A percentile compares a stretch with the other conserved stretches of the same genome.
Evolutionary conservation across 2,329 filamentous ascomycete species (phyloP).

Genomic region (Nectriaceae sp.): DNA sequence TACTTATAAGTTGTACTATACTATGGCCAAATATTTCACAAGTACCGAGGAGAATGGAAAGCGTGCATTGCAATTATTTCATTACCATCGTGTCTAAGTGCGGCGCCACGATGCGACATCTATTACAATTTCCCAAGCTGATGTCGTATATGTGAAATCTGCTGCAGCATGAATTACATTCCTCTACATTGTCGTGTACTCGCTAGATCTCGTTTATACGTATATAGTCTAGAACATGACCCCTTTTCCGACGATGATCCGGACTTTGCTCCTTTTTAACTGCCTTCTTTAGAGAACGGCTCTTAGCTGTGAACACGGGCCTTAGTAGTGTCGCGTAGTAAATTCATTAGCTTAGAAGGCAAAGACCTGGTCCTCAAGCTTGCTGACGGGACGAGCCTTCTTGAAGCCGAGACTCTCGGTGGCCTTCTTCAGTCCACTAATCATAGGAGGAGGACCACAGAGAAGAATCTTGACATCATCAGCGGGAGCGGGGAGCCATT

Average conservation of each 20-base stretch:
- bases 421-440: constrained; percentile 95
- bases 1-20: constrained; percentile 4
- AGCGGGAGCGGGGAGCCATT: constrained; percentile 79
- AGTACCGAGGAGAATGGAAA: constrained; percentile 19
- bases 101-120: neutral
- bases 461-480: constrained; percentile 90
- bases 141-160: neutral
- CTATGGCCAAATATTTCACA: constrained; percentile 19
- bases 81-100: neutral
- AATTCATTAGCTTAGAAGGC: constrained; percentile 65
- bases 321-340: neutral
- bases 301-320: neutral
- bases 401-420: constrained; percentile 85
- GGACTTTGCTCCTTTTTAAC: neutral
- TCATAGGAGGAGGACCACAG: constrained; percentile 95
- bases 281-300: neutral
- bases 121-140: neutral
- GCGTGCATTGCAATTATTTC: constrained; percentile 17
- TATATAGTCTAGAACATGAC: neutral
- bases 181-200: neutral
- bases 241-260: too few species aligned
- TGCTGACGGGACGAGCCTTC: constrained; percentile 93
- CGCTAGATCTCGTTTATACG: constrained; percentile 6
- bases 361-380: constrained; percentile 97
- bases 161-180: neutral